Evolutionary conservation across 495 filamentous ascomycete genomes (phyloP).

Genomic region (Aspergillus mulundensis): DNA sequence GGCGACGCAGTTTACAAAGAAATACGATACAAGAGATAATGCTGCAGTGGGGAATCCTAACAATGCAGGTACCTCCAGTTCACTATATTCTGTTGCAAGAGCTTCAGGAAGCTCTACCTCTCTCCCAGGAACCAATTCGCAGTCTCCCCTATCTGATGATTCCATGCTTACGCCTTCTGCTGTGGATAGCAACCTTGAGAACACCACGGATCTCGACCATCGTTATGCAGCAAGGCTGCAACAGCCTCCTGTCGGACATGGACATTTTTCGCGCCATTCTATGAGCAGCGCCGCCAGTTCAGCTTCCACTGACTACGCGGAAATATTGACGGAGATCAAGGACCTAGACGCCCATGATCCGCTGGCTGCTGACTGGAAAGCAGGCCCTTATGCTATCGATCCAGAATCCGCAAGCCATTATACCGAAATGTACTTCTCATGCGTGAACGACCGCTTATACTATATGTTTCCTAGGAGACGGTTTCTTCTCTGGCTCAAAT

Average conservation of each 20-base stretch:
- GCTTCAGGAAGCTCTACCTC: constrained; percentile 35
- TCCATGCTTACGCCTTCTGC: constrained; percentile 28
- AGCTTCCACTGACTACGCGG: constrained; percentile 27
- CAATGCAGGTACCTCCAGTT: constrained; percentile 31
- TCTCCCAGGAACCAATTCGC: constrained; percentile 31
- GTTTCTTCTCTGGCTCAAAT: constrained; percentile 51
- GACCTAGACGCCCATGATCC: constrained; percentile 38
- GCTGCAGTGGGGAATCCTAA: constrained; percentile 14
- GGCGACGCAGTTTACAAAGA: constrained; percentile 22
- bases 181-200: constrained; percentile 26
- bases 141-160: constrained; percentile 36
- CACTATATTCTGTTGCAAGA: constrained; percentile 32
- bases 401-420: constrained; percentile 46
- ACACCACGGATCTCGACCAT: constrained; percentile 26
- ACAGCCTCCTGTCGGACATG: constrained; percentile 14
- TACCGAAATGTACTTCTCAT: constrained; percentile 52
- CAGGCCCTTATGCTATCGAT: constrained; percentile 58
- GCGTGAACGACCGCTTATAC: constrained; percentile 50
- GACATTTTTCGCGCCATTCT: constrained; percentile 15
- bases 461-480: constrained; percentile 53
- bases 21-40: constrained; percentile 24
- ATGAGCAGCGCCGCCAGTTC: constrained; percentile 8
- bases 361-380: constrained; percentile 54
- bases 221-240: constrained; percentile 20
- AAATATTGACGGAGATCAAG: constrained; percentile 33